Evolutionary conservation across 2,329 filamentous ascomycete species (phyloP).

Genomic region (Penicillium sp.): DNA sequence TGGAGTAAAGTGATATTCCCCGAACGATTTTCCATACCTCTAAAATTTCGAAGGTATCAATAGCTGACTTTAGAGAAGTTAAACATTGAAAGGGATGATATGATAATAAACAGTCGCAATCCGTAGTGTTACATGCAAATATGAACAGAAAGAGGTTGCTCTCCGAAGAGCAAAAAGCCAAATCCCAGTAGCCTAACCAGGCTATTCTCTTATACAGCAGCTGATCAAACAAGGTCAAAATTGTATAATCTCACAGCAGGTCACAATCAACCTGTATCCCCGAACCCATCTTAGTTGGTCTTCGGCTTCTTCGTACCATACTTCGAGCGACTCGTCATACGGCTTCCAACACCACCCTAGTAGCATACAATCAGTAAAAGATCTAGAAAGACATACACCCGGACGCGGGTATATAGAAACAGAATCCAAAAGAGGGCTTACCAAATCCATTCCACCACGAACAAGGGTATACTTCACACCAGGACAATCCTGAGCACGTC

Average conservation of each 20-base stretch:
- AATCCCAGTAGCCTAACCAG: not conserved
- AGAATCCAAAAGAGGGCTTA: constrained; percentile 43
- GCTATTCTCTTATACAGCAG: not conserved
- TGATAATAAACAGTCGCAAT: constrained; percentile 2
- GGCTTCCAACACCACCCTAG: constrained; percentile 80
- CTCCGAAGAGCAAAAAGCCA: constrained; percentile 1
- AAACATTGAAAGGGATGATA: not conserved
- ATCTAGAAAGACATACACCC: not conserved
- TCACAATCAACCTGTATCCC: not conserved
- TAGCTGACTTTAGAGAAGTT: not conserved
- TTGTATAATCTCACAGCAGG: constrained; percentile 7
- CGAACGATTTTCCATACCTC: constrained; percentile 10
- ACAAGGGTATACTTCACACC: constrained; percentile 95
- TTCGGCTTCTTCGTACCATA: constrained; percentile 99
- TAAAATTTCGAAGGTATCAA: not conserved
- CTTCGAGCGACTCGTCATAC: constrained; percentile 80
- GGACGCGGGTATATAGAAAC: not conserved
- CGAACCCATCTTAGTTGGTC: constrained; percentile 46
- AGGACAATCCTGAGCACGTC: constrained; percentile 90
- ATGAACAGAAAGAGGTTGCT: constrained; percentile 3
- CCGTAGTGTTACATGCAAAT: constrained; percentile 10
- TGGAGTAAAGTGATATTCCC: constrained; percentile 15
- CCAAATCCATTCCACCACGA: constrained; percentile 83
- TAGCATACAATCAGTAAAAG: constrained; percentile 21
- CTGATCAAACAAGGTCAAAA: not conserved